These are phyloP conservation scores for Salvia miltiorrhiza DNA, from an alignment of 257 asterid genomes.

Conservation along the genomic window DNA sequence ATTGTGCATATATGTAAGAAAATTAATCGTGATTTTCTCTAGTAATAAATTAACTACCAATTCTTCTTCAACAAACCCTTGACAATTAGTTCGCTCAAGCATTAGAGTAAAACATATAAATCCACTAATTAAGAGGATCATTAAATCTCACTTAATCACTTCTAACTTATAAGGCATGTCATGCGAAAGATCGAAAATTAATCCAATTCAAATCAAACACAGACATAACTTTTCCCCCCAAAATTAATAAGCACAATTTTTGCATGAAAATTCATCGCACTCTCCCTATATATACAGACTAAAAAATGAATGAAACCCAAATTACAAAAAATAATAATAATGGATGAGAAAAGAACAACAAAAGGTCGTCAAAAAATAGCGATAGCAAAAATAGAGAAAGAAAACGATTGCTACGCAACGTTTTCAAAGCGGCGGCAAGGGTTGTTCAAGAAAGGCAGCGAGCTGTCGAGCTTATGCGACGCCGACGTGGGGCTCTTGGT, in stretches of 20 bases:
- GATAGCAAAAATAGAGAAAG: constrained; percentile 22
- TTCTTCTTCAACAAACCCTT: too few species aligned
- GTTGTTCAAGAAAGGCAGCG: constrained; percentile 31
- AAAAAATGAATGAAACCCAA: not conserved
- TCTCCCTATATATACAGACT: not conserved
- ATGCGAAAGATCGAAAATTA: too few species aligned
- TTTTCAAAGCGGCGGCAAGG: constrained; percentile 36
- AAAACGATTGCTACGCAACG: constrained; percentile 10
- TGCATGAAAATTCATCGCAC: not conserved
- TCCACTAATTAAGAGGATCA: not conserved
- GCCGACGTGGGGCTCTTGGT: constrained; percentile 29
- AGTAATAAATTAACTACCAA: not conserved
- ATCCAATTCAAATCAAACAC: too few species aligned
- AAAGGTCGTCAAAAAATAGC: constrained; percentile 32
- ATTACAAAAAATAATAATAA: not conserved
- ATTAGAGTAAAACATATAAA: not conserved
- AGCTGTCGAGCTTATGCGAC: constrained; percentile 25
- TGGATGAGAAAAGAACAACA: constrained; percentile 21
- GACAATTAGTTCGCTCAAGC: not conserved
- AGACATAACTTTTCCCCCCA: not conserved
- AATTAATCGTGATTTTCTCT: not conserved
- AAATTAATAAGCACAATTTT: not conserved
- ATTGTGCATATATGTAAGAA: not conserved
- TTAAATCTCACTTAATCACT: not conserved
- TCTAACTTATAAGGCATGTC: too few species aligned